These are phyloP conservation scores for Metarhizium sp. DNA, from an alignment of 2,329 filamentous ascomycete species.

Conservation along the genomic window DNA sequence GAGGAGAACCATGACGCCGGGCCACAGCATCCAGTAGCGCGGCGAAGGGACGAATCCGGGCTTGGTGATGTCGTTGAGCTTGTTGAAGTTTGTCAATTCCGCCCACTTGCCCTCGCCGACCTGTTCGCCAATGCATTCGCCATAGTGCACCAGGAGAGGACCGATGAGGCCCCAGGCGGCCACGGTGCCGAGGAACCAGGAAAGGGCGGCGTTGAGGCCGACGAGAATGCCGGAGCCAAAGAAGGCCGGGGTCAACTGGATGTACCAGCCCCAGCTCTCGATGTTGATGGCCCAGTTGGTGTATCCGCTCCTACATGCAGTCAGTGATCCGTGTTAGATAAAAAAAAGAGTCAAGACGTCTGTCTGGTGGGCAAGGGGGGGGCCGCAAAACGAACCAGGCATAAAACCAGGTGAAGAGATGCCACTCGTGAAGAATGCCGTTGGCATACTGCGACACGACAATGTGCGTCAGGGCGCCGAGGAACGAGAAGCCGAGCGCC, in stretches of 20 bases:
- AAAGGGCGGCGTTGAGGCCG: slow-evolving; percentile 44
- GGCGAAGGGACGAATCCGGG: slow-evolving; percentile 24
- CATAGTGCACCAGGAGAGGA: slow-evolving; percentile 36
- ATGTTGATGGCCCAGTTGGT: slow-evolving; percentile 39
- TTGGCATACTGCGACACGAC: slow-evolving; percentile 49
- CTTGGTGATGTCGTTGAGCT: slow-evolving; percentile 18
- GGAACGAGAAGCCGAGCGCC: slow-evolving; percentile 42
- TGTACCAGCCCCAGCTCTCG: slow-evolving; percentile 53
- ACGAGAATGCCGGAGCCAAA: slow-evolving; percentile 47
- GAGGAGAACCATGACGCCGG: slow-evolving; percentile 33
- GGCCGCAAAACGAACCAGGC: slow-evolving; percentile 22
- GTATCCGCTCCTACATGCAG: slow-evolving; percentile 31
- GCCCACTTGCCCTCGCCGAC: slow-evolving; percentile 20
- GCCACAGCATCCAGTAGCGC: slow-evolving; percentile 34
- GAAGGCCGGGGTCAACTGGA: slow-evolving; percentile 51
- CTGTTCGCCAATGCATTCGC: slow-evolving; percentile 37
- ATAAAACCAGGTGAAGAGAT: slow-evolving; percentile 43
- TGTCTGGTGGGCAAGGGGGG: no score
- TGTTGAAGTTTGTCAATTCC: slow-evolving; percentile 19
- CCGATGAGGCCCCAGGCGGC: slow-evolving; percentile 46
- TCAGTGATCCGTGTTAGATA: neutral
- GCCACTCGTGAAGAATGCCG: slow-evolving; percentile 52
- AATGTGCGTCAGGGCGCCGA: slow-evolving; percentile 39
- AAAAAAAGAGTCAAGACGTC: neutral
- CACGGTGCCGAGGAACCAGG: slow-evolving; percentile 46